phyloP scores from a whole-genome alignment of 2,329 filamentous ascomycete genomes.

The Colletotrichum sp. region DNA sequence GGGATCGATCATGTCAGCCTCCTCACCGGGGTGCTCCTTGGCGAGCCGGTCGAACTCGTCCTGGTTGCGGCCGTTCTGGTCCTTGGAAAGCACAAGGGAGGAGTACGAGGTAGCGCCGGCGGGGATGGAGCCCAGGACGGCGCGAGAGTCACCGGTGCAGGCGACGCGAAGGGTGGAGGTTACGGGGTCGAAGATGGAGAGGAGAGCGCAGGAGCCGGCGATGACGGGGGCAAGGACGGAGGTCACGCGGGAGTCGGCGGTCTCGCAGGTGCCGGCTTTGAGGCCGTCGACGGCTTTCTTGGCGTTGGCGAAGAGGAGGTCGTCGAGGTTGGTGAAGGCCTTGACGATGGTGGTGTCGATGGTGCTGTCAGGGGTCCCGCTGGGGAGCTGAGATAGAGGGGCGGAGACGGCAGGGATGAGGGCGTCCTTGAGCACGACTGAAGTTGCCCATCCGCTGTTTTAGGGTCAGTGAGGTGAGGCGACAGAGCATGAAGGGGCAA shows the following conservation, averaged over 20 bases:
- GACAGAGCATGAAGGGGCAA: no score
- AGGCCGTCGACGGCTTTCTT: slow-evolving; percentile 32
- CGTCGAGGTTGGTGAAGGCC: slow-evolving; percentile 62
- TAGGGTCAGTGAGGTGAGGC: background rate
- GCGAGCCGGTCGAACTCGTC: slow-evolving; percentile 61
- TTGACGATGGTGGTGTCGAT: slow-evolving; percentile 62
- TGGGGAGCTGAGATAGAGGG: slow-evolving; percentile 34
- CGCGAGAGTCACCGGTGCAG: slow-evolving; percentile 71
- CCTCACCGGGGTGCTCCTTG: slow-evolving; percentile 67
- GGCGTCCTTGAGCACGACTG: slow-evolving; percentile 40
- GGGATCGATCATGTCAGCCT: slow-evolving; percentile 51
- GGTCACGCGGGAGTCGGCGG: slow-evolving; percentile 5
- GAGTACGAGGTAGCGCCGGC: slow-evolving; percentile 48
- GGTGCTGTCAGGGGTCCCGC: slow-evolving; percentile 44
- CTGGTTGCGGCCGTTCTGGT: slow-evolving; percentile 70
- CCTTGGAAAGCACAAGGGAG: slow-evolving; percentile 60
- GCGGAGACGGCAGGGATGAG: slow-evolving; percentile 48
- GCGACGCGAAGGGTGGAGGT: slow-evolving; percentile 64
- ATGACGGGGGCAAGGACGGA: slow-evolving; percentile 37
- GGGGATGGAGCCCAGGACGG: slow-evolving; percentile 60
- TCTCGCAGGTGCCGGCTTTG: slow-evolving; percentile 27
- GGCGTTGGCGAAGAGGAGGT: slow-evolving; percentile 54
- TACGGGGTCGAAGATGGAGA: slow-evolving; percentile 65
- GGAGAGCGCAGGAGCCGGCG: slow-evolving; percentile 66
- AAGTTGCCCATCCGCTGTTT: slow-evolving; percentile 45